These are phyloP conservation scores for Furcasterigmium sp. DNA, from an alignment of 2,329 filamentous ascomycete species.

Conservation along the genomic window DNA sequence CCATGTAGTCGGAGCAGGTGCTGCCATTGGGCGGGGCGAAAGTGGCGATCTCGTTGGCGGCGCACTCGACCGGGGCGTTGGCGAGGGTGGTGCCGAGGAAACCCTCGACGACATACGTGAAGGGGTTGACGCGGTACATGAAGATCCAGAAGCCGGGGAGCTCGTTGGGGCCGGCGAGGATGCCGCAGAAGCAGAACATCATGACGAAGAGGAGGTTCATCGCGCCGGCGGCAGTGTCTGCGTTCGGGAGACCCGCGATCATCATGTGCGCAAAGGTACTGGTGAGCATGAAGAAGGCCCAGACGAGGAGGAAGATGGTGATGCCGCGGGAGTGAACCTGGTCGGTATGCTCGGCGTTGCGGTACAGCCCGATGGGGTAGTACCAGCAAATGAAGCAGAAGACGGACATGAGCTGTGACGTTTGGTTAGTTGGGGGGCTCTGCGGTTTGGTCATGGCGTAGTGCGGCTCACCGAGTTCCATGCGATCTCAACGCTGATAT, in stretches of 20 bases:
- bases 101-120: constrained; percentile 67
- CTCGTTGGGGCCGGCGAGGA: constrained; percentile 7
- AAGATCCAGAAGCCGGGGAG: constrained; percentile 70
- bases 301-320: constrained; percentile 59
- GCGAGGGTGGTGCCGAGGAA: constrained; percentile 61
- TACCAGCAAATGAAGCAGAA: constrained; percentile 63
- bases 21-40: constrained; percentile 51
- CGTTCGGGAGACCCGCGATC: constrained; percentile 57
- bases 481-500: constrained; percentile 57
- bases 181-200: constrained; percentile 52
- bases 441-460: too few species aligned
- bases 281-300: constrained; percentile 60
- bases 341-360: constrained; percentile 48
- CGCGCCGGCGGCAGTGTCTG: constrained; percentile 59
- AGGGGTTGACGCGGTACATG: constrained; percentile 68
- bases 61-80: constrained; percentile 54
- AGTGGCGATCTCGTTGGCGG: constrained; percentile 55
- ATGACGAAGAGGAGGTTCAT: constrained; percentile 62
- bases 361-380: constrained; percentile 60
- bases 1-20: constrained; percentile 54
- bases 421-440: too few species aligned
- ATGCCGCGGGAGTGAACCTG: constrained; percentile 43
- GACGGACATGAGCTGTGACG: constrained; percentile 42
- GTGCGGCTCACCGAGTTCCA: constrained; percentile 66
- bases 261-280: constrained; percentile 62